Conservation (phyloP, 2,329 filamentous ascomycete species). For the Cladosporium sp. region DNA sequence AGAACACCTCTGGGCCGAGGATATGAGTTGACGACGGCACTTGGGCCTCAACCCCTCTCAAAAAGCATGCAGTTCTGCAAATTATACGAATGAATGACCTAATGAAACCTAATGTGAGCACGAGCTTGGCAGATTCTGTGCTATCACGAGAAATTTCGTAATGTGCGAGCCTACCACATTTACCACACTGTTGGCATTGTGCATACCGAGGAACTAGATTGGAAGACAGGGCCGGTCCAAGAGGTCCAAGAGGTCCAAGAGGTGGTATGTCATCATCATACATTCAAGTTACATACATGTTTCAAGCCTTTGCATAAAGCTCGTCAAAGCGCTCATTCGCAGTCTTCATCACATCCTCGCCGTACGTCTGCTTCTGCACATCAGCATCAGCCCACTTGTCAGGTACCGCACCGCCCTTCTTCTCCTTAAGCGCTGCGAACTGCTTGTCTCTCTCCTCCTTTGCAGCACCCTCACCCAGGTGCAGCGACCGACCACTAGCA, state of each 20-base stretch:
- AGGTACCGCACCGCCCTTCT: constrained; percentile 43
- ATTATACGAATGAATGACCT: neutral
- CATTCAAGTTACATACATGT: neutral
- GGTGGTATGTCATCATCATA: neutral
- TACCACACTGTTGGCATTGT: neutral
- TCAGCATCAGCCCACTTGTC: constrained; percentile 56
- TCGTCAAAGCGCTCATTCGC: constrained; percentile 46
- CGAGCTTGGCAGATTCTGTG: neutral
- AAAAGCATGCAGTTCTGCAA: neutral
- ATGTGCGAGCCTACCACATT: neutral
- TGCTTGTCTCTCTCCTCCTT: constrained; percentile 60
- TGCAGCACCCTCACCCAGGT: constrained; percentile 59
- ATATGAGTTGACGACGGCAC: constrained; percentile 14
- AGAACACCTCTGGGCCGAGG: constrained; percentile 6
- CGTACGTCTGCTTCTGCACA: constrained; percentile 52
- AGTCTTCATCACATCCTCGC: constrained; percentile 46
- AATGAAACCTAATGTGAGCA: neutral
- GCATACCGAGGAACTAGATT: too few relatives aligned
- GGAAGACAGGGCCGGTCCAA: neutral
- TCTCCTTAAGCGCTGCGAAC: constrained; percentile 51
- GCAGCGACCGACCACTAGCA: constrained; percentile 54
- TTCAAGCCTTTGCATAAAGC: constrained; percentile 33
- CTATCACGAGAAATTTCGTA: neutral
- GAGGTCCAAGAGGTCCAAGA: neutral
- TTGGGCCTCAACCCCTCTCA: neutral